phyloP scores from a whole-genome alignment of 179 eudicot genomes.

The Patellifolia procumbens region DNA sequence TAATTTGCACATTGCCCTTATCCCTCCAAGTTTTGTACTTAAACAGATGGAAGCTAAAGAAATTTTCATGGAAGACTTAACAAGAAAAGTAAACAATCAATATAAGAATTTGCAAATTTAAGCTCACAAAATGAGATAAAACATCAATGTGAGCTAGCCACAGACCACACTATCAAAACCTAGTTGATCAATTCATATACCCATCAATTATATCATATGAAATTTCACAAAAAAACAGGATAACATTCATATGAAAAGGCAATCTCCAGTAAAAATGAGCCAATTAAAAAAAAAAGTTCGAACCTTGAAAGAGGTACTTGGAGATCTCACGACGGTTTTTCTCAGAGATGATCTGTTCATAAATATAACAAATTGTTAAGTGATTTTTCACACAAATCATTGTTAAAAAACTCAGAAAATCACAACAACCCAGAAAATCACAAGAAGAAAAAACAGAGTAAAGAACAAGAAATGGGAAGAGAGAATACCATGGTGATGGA shows the following conservation, averaged over 20 bases:
- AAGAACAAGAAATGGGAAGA: neutral
- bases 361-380: neutral
- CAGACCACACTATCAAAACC: neutral
- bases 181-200: neutral
- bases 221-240: neutral
- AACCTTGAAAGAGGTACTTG: constrained; percentile 93
- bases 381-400: neutral
- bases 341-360: constrained; percentile 84
- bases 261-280: too few species aligned
- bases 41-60: neutral
- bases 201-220: neutral
- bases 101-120: neutral
- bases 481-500: neutral
- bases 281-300: too few species aligned
- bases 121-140: neutral
- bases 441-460: too few species aligned
- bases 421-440: neutral
- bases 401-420: neutral
- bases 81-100: neutral
- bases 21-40: neutral
- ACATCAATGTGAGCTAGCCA: neutral
- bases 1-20: too few species aligned
- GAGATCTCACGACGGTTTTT: constrained; percentile 84
- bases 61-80: neutral
- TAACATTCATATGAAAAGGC: too few species aligned